A percentile compares a stretch with the other conserved stretches of the same genome.
Conservation (phyloP, 1,284 basidiomycete species). For the Melampsora americana region DNA sequence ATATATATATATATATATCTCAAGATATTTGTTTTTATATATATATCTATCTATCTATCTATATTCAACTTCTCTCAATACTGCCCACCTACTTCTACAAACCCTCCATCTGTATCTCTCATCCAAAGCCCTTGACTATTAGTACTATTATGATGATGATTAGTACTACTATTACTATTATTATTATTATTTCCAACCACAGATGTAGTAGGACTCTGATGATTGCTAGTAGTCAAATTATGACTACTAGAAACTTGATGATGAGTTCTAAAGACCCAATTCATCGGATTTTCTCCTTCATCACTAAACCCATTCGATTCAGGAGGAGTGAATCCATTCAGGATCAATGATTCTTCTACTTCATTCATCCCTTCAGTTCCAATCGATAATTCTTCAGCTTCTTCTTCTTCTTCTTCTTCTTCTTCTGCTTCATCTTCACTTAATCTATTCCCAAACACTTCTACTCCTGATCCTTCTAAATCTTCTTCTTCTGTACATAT, state of each 20-base stretch:
- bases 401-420: neutral
- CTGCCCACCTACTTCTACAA: constrained; percentile 32
- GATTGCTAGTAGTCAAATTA: neutral
- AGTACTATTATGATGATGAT: neutral
- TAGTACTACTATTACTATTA: neutral
- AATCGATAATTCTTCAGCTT: neutral
- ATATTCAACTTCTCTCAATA: neutral
- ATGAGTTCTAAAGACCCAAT: neutral
- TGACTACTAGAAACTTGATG: neutral
- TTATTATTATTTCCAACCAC: neutral
- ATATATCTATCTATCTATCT: no score
- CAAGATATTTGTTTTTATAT: no score
- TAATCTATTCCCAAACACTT: constrained; percentile 36
- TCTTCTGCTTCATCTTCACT: constrained; percentile 35
- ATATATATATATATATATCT: neutral
- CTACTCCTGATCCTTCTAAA: constrained; percentile 30
- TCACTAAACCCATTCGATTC: neutral
- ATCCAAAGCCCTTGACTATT: constrained; percentile 25
- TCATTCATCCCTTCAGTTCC: neutral
- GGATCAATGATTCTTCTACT: no score
- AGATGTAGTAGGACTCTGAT: neutral
- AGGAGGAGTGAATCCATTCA: constrained; percentile 4
- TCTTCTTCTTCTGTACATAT: constrained; percentile 32
- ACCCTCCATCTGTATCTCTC: constrained; percentile 42
- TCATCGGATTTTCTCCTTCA: no score